Evolutionary conservation across 495 filamentous ascomycete species (phyloP).

Genomic region (Lasiosphaeria miniovina): DNA sequence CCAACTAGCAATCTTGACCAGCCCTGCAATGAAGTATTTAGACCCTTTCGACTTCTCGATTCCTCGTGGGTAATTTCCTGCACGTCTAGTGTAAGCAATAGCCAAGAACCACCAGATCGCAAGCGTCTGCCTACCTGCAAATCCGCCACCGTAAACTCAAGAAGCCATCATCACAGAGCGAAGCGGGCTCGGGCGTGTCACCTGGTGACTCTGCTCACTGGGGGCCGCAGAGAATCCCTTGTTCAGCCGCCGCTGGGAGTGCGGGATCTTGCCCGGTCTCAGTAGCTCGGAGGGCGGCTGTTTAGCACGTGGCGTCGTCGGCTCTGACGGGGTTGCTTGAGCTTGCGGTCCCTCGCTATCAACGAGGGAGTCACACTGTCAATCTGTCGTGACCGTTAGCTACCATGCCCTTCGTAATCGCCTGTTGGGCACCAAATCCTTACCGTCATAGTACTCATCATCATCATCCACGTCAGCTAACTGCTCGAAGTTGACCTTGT

Average conservation of each 20-base stretch:
- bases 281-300: conserved; percentile 33
- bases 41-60: conserved; percentile 23
- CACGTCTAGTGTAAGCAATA: neutral
- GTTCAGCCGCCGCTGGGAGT: conserved; percentile 38
- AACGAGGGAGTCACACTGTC: conserved; percentile 90
- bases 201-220: conserved; percentile 36
- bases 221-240: conserved; percentile 40
- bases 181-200: conserved; percentile 56
- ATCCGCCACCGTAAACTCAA: conserved; percentile 43
- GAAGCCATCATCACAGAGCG: conserved; percentile 56
- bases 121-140: conserved; percentile 12
- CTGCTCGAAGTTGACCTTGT: conserved; percentile 99
- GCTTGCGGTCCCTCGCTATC: conserved; percentile 72
- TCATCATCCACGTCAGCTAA: conserved; percentile 92
- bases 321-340: conserved; percentile 66
- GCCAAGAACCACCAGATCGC: conserved; percentile 1
- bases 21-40: conserved; percentile 28
- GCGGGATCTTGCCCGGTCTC: conserved; percentile 36
- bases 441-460: conserved; percentile 97
- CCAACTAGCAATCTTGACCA: conserved; percentile 20
- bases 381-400: conserved; percentile 52
- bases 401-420: neutral
- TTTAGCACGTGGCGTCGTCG: conserved; percentile 35
- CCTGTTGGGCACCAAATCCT: neutral
- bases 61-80: conserved; percentile 22